Percentiles rank a stretch among this genome's conserved stretches.
Evolutionary conservation across 2,329 filamentous ascomycete genomes (phyloP).

Genomic region (Lojkania enalia): DNA sequence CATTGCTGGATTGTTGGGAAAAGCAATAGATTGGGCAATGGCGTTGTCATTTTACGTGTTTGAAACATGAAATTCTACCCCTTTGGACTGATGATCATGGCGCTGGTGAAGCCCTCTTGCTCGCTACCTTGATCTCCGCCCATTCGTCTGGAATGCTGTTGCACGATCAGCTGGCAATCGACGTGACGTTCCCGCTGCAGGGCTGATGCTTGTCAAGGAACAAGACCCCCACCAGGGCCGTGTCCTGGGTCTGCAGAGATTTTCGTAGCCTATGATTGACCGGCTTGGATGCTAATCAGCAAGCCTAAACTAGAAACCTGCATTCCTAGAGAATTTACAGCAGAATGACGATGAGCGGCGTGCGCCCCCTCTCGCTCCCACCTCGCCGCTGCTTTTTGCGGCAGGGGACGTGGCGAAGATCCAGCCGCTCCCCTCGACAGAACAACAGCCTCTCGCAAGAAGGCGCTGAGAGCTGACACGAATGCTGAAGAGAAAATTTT

Average conservation of each 20-base stretch:
- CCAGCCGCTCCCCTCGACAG: conserved; percentile 7
- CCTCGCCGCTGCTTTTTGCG: conserved; percentile 18
- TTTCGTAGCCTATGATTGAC: conserved; percentile 19
- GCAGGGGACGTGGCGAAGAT: conserved; percentile 9
- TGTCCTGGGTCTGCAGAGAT: conserved; percentile 16
- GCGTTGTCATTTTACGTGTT: conserved; percentile 20
- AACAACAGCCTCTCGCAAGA: conserved; percentile 2
- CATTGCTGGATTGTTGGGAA: conserved; percentile 17
- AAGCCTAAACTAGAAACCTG: conserved; percentile 6
- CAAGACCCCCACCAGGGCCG: conserved; percentile 18
- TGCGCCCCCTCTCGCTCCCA: not conserved
- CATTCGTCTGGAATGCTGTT: too few species aligned
- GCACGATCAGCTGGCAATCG: not conserved
- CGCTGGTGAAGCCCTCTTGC: too few species aligned
- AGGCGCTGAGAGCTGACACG: not conserved
- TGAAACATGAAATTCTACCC: conserved; percentile 13
- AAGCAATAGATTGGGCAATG: conserved; percentile 31
- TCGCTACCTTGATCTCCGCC: too few species aligned
- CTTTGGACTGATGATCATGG: not conserved
- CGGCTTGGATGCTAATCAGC: conserved; percentile 6
- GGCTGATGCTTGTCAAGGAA: conserved; percentile 16
- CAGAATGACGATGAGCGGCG: conserved; percentile 1
- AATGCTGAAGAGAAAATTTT: not conserved
- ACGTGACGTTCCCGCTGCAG: conserved; percentile 23
- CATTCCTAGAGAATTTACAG: conserved; percentile 2